Evolutionary conservation across 805 yeast species (phyloP), one percentile per base, ranked within the genome.

Genomic region (Saccharomycopsis vini): DNA sequence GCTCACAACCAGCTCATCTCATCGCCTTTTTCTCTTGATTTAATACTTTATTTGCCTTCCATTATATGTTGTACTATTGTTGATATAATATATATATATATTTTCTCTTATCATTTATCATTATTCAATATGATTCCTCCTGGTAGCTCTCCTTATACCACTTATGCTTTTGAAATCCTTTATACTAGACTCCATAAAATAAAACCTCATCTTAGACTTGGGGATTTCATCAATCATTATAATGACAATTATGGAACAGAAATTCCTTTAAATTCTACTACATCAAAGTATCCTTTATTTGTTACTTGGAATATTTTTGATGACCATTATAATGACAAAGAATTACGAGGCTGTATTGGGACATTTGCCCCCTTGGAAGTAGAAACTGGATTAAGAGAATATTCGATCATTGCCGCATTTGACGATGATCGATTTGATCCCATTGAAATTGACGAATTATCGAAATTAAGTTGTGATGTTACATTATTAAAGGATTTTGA

Each of bases 281-380:
- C 36, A 13, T 61, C 52, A 36, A 55, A 57, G 33, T 62, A 65
- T 5, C 92, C 97, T 0, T 62, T 90, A 22, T 92, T 92, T 63
- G 82, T 90, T 26, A 92, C 97, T 0, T 92, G 96, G 95, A 79
- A 77, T 53, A 69, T 72, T 45, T 52, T 54, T 16, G 16, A 16
- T 5, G 41, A 39, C 13, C 23, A 9, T 10, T 36, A 45, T 21
- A 57, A 47, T 7, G 55, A 60, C 1, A 57, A 61, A 21, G 62
- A 65, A 12, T 64, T 90, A 39, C 67, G 97, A 35, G 98, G 98
- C 0, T 90, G 98, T 57, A 92, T 90, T 43, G 98, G 98, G 1
- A 89, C 95, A 0, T 92, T 92, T 58, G 64, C 69, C 16, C 62
- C 72, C 13, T 59, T 72, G 44, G 67, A 71, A 0, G 52, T 84